Evolutionary conservation across 306 rosid genomes (phyloP).

Genomic region (Sophora flavescens): DNA sequence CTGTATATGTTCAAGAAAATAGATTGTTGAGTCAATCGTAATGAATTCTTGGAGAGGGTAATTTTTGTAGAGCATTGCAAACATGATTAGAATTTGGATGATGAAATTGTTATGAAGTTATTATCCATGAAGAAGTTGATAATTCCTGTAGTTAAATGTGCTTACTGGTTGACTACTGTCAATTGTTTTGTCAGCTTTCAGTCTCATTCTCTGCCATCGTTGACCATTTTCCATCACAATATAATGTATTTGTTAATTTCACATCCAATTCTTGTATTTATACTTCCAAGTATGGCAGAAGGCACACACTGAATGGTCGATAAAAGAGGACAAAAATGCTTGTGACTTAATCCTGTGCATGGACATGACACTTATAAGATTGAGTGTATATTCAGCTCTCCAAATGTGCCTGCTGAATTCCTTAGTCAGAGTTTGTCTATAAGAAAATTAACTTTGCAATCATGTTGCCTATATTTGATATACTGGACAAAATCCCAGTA

Average conservation of each 20-base stretch:
- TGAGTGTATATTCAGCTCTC: not conserved
- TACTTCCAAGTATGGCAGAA: not conserved
- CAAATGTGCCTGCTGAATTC: not conserved
- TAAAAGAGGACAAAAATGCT: not conserved
- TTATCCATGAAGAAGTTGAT: not conserved
- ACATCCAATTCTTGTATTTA: not conserved
- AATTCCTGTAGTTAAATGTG: conserved; percentile 8
- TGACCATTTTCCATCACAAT: not conserved
- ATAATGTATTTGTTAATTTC: conserved; percentile 2
- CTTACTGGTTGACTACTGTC: not conserved
- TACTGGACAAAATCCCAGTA: no score
- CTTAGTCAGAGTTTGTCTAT: not conserved
- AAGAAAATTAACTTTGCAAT: not conserved
- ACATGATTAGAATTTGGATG: no score
- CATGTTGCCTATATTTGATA: conserved; percentile 9
- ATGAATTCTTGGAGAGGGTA: not conserved
- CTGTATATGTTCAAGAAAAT: conserved; percentile 25
- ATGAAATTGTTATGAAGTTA: no score
- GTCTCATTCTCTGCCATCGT: not conserved
- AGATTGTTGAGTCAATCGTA: not conserved
- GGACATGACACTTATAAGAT: not conserved
- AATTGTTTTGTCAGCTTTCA: conserved; percentile 22
- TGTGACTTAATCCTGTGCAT: not conserved
- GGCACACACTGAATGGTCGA: conserved; percentile 7
- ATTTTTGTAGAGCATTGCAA: not conserved